Conservation (phyloP, 306 rosid genomes). For the Trifolium pratense region DNA sequence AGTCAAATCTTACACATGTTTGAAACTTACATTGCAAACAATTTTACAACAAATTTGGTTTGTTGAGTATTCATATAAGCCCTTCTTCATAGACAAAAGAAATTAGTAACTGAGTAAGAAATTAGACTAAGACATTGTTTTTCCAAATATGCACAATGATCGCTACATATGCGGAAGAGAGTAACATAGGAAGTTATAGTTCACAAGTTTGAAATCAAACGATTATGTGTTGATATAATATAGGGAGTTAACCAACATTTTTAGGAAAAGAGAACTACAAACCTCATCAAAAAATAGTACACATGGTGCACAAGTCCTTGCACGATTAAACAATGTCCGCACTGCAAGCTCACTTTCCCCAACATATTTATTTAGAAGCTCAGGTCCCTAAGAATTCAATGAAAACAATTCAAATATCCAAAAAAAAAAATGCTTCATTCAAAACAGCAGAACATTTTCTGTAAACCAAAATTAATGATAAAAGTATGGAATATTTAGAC, state of each 20-base stretch:
- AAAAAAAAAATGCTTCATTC: background rate
- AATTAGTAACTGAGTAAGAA: background rate
- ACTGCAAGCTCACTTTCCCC: conserved; percentile 28
- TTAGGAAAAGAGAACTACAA: background rate
- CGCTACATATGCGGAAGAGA: background rate
- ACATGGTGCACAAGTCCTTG: conserved; percentile 33
- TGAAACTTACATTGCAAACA: background rate
- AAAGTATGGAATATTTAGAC: conserved; percentile 11
- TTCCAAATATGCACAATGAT: background rate
- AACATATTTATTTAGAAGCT: conserved; percentile 19
- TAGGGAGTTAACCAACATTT: background rate
- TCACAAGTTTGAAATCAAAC: background rate
- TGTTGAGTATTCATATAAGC: background rate
- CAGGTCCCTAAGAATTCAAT: conserved; percentile 21
- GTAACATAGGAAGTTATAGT: background rate
- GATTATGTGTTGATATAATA: background rate
- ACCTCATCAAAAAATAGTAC: conserved; percentile 28
- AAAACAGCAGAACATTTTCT: background rate
- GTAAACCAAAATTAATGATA: conserved; percentile 1
- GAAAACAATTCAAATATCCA: background rate
- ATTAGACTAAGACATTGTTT: background rate
- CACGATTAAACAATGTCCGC: conserved; percentile 21
- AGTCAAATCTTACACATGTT: background rate
- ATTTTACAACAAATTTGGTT: background rate
- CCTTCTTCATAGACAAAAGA: background rate